Base-by-base conservation (phyloP, 768 basidiomycete species). In the Psilocybe subaeruginosa region DNA sequence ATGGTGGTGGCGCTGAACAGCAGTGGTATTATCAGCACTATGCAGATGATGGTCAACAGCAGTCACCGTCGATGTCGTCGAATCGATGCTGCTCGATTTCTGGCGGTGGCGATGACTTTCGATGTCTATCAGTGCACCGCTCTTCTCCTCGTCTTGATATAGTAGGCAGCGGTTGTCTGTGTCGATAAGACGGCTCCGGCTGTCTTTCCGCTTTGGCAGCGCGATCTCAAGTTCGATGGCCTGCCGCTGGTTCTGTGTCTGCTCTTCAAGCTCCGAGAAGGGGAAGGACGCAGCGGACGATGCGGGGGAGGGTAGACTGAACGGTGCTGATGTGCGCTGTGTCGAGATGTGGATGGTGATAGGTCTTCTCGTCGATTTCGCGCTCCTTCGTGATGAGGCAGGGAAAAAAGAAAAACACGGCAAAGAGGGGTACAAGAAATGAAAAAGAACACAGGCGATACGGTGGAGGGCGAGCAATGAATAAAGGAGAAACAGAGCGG, bases 301-400 rank as follows among this genome's bases (percentile, higher is more conserved):
- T 55, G 60, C 50, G n/a, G 64, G 62, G 27, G 63, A 61, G n/a
- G 57, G 60, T 8, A 65, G 51, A 23, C 58, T 66, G 37, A 64
- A 54, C 27, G 66, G 66, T 54, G 61, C 51, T 43, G 68, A 68
- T 51, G 64, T 64, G 52, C 62, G 60, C 52, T 66, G 63, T 47
- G 66, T 69, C 31, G 66, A 61, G 48, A 71, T 62, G 55, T 67
- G 64, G 50, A 71, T 69, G 27, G 68, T 65, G 33, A 70, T 67
- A 11, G 68, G 65, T 39, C 58, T 62, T 30, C 61, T 63, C n/a
- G 30, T 55, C 54, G 60, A 61, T 33, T 54, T 56, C n/a, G 49
- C 41, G 55, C 43, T 14, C 37, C 37, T 39, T 39, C 37, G 37
- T 14, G 37, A 39, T 43, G 41, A 43, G 14, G 41, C 41, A 5